phyloP scores from a whole-genome alignment of 1,284 basidiomycete genomes.

The Rhodotorula mucilaginosa region DNA sequence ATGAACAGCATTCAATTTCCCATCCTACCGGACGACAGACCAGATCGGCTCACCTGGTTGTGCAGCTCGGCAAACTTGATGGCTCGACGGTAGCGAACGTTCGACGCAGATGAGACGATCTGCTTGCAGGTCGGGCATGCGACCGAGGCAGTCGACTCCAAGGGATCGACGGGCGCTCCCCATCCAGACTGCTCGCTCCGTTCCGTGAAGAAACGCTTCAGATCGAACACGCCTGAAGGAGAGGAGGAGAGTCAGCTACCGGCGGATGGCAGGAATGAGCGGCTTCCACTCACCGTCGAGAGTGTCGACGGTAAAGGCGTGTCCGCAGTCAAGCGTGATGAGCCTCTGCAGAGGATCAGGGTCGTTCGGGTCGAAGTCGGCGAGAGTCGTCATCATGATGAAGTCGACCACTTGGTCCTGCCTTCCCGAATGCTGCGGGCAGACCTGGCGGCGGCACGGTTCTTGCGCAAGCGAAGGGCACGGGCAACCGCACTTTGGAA shows the following conservation, averaged over 20 bases:
- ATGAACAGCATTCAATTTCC: not conserved
- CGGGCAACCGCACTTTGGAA: constrained; percentile 60
- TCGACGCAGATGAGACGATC: constrained; percentile 52
- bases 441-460: constrained; percentile 60
- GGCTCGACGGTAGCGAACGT: constrained; percentile 59
- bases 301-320: constrained; percentile 57
- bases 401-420: constrained; percentile 59
- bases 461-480: constrained; percentile 78
- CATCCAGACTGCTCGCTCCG: constrained; percentile 50
- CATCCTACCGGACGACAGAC: not conserved
- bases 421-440: constrained; percentile 51
- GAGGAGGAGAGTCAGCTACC: not conserved
- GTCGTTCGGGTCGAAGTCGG: constrained; percentile 55
- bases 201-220: constrained; percentile 58
- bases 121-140: constrained; percentile 60
- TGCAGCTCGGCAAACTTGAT: constrained; percentile 63
- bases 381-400: constrained; percentile 57
- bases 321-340: constrained; percentile 64
- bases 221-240: constrained; percentile 49
- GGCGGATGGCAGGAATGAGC: no score
- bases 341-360: constrained; percentile 57
- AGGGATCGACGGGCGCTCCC: constrained; percentile 53
- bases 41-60: constrained; percentile 55
- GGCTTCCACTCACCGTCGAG: constrained; percentile 56
- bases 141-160: constrained; percentile 54